phyloP scores from a whole-genome alignment of 495 filamentous ascomycete genomes.

The Pyrenula aspistea region DNA sequence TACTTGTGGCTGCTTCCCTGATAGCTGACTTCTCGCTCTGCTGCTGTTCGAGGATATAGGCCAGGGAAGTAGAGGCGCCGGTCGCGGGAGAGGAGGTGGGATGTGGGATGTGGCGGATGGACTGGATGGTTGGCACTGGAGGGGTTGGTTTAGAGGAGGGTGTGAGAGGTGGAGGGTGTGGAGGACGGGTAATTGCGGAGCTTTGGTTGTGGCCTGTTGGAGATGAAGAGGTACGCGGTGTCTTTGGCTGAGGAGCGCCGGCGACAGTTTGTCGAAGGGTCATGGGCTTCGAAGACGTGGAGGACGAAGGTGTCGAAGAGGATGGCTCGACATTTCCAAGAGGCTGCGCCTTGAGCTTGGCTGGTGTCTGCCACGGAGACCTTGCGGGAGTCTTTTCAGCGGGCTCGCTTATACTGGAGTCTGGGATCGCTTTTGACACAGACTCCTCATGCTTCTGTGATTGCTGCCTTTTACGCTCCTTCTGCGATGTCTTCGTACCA shows the following conservation, averaged over 20 bases:
- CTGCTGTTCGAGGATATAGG: constrained; percentile 83
- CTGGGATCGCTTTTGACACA: constrained; percentile 25
- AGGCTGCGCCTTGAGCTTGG: constrained; percentile 10
- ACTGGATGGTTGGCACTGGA: constrained; percentile 24
- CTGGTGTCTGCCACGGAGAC: constrained; percentile 63
- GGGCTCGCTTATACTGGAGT: not conserved
- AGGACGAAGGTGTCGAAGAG: constrained; percentile 8
- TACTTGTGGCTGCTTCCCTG: constrained; percentile 65
- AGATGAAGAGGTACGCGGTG: constrained; percentile 17
- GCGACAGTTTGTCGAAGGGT: constrained; percentile 53
- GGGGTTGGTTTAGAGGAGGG: constrained; percentile 11
- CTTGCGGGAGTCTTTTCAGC: constrained; percentile 9
- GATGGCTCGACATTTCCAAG: constrained; percentile 4
- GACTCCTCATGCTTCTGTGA: constrained; percentile 39
- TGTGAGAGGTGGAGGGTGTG: constrained; percentile 11
- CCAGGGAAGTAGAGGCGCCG: constrained; percentile 53
- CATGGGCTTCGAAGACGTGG: constrained; percentile 29
- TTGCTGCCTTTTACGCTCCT: constrained; percentile 72
- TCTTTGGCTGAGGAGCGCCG: constrained; percentile 24
- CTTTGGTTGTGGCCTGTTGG: constrained; percentile 11
- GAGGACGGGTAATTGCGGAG: constrained; percentile 13
- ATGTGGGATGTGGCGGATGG: constrained; percentile 33
- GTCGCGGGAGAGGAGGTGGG: constrained; percentile 32
- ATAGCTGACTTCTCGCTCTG: constrained; percentile 72
- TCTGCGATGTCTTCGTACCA: constrained; percentile 58